Percentiles rank a stretch among this genome's conserved stretches.
These are phyloP conservation scores for Gelatoporia subvermispora DNA, from an alignment of 768 basidiomycete species.

Conservation along the genomic window DNA sequence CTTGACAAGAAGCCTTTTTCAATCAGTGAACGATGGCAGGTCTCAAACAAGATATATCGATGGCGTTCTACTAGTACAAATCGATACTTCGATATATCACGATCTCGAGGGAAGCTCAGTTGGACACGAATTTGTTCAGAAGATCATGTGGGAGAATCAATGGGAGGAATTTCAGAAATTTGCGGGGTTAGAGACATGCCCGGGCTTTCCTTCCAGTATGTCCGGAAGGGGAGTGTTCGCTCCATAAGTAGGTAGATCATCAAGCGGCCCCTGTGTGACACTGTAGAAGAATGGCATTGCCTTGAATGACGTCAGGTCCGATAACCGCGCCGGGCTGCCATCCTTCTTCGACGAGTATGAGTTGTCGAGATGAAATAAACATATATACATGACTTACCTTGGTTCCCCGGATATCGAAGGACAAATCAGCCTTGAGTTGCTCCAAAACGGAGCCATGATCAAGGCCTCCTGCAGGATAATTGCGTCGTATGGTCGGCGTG, in stretches of 20 bases:
- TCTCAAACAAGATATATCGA: too few species aligned
- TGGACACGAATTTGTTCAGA: too few species aligned
- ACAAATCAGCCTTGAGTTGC: slow-evolving; percentile 3
- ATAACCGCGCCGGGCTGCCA: neutral
- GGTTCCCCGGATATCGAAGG: neutral
- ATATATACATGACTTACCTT: neutral
- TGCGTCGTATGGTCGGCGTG: slow-evolving; percentile 6
- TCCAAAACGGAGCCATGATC: slow-evolving; percentile 6
- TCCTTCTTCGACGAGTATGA: neutral
- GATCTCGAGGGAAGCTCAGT: too few species aligned
- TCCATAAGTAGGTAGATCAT: neutral
- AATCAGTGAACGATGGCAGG: too few species aligned
- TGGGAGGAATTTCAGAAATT: too few species aligned
- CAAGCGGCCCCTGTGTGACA: neutral
- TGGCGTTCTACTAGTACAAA: too few species aligned
- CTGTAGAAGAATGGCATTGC: neutral
- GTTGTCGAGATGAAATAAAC: neutral
- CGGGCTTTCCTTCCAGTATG: neutral
- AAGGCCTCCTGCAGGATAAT: neutral
- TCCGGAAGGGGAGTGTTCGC: neutral
- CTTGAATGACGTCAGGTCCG: slow-evolving; percentile 3
- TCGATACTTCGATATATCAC: too few species aligned
- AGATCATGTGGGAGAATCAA: too few species aligned
- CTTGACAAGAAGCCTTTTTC: too few species aligned
- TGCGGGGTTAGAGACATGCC: neutral